Base-by-base conservation (phyloP, 345 rosid species). In the Salix brachista region DNA sequence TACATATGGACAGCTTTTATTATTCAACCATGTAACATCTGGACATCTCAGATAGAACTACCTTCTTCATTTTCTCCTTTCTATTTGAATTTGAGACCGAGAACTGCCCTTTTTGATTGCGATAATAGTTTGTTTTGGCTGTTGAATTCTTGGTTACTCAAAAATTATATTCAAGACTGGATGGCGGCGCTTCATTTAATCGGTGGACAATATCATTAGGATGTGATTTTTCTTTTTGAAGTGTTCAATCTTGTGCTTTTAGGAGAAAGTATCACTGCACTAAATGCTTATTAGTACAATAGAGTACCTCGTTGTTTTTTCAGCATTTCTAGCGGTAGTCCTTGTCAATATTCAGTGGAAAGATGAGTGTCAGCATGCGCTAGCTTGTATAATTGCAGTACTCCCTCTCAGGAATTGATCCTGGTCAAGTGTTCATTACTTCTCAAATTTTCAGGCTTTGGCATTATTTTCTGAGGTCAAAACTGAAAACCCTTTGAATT, bases 401-500 rank as follows among this genome's bases (percentile, higher is more conserved):
- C 61, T 34, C 8, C 9, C 10, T 61, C 62, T 7, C 5, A 21
- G 61, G 69, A 36, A 23, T 37, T 25, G 36, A 62, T 56, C 32
- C 26, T 8, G 9, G 60, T 77, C 79, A 79, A 74, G 44, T 46
- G 12, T 65, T 68, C 30, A 73, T 54, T 44, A 56, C 11, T 18
- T 18, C 58, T 66, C 56, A 17, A 36, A 48, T 60, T 80, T 76
- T 73, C 86, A 16, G 78, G 42, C 81, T 71, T 80, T 25, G 77
- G 86, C 85, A 72, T 73, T 83, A 78, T 70, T 77, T 60, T 0
- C 46, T 73, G 76, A 19, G 36, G 18, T 16, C 2, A 74, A 65
- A 50, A 65, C 8, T 4, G 34, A 65, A 74, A 30, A 73, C 14
- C 21, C 21, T 0, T 26, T 70, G 60, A 70, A 28, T 25, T 54